A percentile compares a stretch with the other conserved stretches of the same genome.
Conservation (phyloP, 2,329 filamentous ascomycete species). For the Colletotrichum sp. region DNA sequence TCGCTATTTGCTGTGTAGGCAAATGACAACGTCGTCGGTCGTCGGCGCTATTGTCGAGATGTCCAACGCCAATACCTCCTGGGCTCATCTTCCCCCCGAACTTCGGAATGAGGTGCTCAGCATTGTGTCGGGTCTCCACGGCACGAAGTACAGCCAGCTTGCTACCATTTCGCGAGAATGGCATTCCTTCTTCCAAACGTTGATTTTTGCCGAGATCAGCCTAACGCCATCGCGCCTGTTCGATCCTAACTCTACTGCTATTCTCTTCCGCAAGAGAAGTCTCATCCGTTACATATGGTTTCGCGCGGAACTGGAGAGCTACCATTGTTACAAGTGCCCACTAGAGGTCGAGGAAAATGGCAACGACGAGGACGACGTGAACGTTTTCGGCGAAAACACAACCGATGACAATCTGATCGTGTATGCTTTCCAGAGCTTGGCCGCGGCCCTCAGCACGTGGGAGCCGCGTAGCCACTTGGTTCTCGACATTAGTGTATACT, state of each 20-base stretch:
- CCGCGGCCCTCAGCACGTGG: slow-evolving; percentile 35
- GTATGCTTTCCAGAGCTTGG: slow-evolving; percentile 33
- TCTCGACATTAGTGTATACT: slow-evolving; percentile 43
- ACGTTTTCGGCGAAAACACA: slow-evolving; percentile 18
- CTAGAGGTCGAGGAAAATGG: background rate
- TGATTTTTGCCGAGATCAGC: slow-evolving; percentile 30
- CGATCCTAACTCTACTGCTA: slow-evolving; percentile 21
- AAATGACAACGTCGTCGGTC: background rate
- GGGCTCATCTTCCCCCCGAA: slow-evolving; percentile 21
- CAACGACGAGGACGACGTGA: background rate
- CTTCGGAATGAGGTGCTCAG: slow-evolving; percentile 22
- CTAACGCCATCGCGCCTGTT: slow-evolving; percentile 26
- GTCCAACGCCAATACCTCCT: slow-evolving; percentile 16
- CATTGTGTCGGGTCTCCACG: slow-evolving; percentile 21
- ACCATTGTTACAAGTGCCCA: slow-evolving; percentile 25
- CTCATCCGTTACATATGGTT: slow-evolving; percentile 33
- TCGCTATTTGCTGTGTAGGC: no score
- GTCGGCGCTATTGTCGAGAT: slow-evolving; percentile 1
- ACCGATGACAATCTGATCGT: slow-evolving; percentile 30
- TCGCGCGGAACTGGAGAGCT: slow-evolving; percentile 30
- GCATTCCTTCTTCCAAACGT: slow-evolving; percentile 28
- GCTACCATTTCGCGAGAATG: slow-evolving; percentile 26
- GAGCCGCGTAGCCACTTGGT: slow-evolving; percentile 34
- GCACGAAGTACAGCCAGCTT: slow-evolving; percentile 22
- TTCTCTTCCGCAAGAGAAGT: slow-evolving; percentile 27